A percentile compares a stretch with the other conserved stretches of the same genome.
Evolutionary conservation across 1,284 basidiomycete species (phyloP).

Genomic region (Cryptococcus sp.): DNA sequence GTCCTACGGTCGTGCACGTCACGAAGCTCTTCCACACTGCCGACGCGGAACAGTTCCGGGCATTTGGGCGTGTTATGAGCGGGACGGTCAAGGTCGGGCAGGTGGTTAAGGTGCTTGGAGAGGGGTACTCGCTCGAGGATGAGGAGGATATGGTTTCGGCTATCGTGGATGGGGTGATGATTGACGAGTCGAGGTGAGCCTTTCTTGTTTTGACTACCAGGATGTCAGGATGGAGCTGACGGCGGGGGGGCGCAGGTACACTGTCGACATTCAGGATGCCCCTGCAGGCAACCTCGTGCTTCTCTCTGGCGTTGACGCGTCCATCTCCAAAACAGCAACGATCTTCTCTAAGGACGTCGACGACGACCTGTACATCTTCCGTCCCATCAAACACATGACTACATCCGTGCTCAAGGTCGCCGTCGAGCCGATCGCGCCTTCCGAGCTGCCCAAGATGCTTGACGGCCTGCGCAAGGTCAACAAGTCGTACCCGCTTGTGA

Average conservation of each 20-base stretch:
- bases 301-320: slow-evolving; percentile 87
- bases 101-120: slow-evolving; percentile 92
- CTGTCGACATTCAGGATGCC: slow-evolving; percentile 79
- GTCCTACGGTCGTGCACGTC: slow-evolving; percentile 87
- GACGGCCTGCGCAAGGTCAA: slow-evolving; percentile 94
- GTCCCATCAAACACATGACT: slow-evolving; percentile 92
- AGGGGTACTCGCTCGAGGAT: slow-evolving; percentile 94
- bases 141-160: slow-evolving; percentile 95
- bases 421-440: slow-evolving; percentile 95
- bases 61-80: slow-evolving; percentile 90
- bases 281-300: slow-evolving; percentile 91
- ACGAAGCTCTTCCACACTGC: slow-evolving; percentile 93
- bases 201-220: background rate
- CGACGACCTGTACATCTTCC: slow-evolving; percentile 84
- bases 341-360: slow-evolving; percentile 69
- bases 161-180: slow-evolving; percentile 82
- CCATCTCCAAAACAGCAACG: slow-evolving; percentile 93
- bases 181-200: slow-evolving; percentile 77
- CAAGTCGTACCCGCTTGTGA: slow-evolving; percentile 91
- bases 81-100: slow-evolving; percentile 81
- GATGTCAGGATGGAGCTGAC: slow-evolving; percentile 11
- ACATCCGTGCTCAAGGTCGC: slow-evolving; percentile 98
- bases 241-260: slow-evolving; percentile 61
- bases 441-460: slow-evolving; percentile 97
- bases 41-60: slow-evolving; percentile 92